Conservation (phyloP, 331 rosid genomes). For the Cydonia oblonga region DNA sequence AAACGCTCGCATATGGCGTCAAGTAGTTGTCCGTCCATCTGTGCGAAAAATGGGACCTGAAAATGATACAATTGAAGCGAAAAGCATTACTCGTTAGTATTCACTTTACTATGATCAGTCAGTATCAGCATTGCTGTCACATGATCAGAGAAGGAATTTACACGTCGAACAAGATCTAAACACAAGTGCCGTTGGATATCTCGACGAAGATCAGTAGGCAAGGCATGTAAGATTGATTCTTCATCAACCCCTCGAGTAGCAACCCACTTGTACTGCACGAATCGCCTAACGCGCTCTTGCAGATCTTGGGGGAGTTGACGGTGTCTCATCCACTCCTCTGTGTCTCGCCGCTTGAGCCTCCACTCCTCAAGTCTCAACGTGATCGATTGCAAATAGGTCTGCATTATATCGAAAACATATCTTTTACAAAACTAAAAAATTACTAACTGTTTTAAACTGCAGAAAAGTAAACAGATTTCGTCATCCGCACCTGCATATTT, state of each 20-base stretch:
- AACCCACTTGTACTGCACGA: slow-evolving; percentile 86
- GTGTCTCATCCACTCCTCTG: slow-evolving; percentile 97
- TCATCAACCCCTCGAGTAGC: slow-evolving; percentile 91
- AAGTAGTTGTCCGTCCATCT: slow-evolving; percentile 79
- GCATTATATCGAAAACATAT: slow-evolving; percentile 9
- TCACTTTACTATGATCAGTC: not conserved
- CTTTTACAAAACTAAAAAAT: too few species aligned
- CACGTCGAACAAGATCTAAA: slow-evolving; percentile 82
- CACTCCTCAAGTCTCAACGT: slow-evolving; percentile 92
- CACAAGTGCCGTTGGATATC: slow-evolving; percentile 85
- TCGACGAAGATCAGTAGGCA: slow-evolving; percentile 69
- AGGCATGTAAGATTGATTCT: slow-evolving; percentile 52
- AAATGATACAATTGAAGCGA: not conserved
- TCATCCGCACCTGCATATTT: slow-evolving; percentile 73
- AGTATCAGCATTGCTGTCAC: not conserved
- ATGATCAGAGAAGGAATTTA: slow-evolving; percentile 25
- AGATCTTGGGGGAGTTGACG: slow-evolving; percentile 71
- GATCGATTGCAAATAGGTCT: slow-evolving; percentile 87
- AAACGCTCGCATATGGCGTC: slow-evolving; percentile 85
- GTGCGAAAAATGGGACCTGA: slow-evolving; percentile 88
- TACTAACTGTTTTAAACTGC: too few species aligned
- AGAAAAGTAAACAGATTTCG: not conserved
- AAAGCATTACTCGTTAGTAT: not conserved
- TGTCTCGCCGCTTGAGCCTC: slow-evolving; percentile 80
- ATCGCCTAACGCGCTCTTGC: slow-evolving; percentile 61